phyloP scores from a whole-genome alignment of 2,329 filamentous ascomycete species.

The Hypoxylon sp. region DNA sequence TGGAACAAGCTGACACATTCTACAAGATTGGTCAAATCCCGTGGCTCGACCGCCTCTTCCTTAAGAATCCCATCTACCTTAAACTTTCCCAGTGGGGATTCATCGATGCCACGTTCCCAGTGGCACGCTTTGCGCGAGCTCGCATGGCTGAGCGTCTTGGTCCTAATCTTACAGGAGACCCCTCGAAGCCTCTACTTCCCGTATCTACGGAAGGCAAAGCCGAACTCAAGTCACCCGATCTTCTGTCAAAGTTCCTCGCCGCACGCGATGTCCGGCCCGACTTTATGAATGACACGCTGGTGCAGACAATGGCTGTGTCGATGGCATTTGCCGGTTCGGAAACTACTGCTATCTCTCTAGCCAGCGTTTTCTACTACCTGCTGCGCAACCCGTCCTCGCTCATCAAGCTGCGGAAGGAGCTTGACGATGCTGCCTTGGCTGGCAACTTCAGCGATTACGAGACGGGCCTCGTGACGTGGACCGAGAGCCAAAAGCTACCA shows the following conservation, averaged over 20 bases:
- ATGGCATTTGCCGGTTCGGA: slow-evolving; percentile 81
- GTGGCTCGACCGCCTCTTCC: slow-evolving; percentile 71
- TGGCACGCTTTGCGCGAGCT: slow-evolving; percentile 74
- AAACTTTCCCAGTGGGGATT: slow-evolving; percentile 73
- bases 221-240: slow-evolving; percentile 57
- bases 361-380: slow-evolving; percentile 77
- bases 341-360: slow-evolving; percentile 79
- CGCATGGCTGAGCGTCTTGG: slow-evolving; percentile 71
- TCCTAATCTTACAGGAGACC: slow-evolving; percentile 50
- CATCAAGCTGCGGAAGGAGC: slow-evolving; percentile 64
- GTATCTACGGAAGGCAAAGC: slow-evolving; percentile 49
- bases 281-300: slow-evolving; percentile 75
- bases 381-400: slow-evolving; percentile 69
- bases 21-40: slow-evolving; percentile 76
- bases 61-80: slow-evolving; percentile 79
- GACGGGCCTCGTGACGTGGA: slow-evolving; percentile 72
- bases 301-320: slow-evolving; percentile 75
- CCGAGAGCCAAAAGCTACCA: slow-evolving; percentile 72
- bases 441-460: slow-evolving; percentile 61
- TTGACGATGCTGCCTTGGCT: slow-evolving; percentile 65
- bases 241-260: slow-evolving; percentile 77
- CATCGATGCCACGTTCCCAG: slow-evolving; percentile 73
- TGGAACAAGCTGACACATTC: slow-evolving; percentile 13
- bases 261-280: slow-evolving; percentile 72
- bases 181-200: slow-evolving; percentile 51